phyloP scores from a whole-genome alignment of 306 rosid genomes.

The Mimosa pudica region DNA sequence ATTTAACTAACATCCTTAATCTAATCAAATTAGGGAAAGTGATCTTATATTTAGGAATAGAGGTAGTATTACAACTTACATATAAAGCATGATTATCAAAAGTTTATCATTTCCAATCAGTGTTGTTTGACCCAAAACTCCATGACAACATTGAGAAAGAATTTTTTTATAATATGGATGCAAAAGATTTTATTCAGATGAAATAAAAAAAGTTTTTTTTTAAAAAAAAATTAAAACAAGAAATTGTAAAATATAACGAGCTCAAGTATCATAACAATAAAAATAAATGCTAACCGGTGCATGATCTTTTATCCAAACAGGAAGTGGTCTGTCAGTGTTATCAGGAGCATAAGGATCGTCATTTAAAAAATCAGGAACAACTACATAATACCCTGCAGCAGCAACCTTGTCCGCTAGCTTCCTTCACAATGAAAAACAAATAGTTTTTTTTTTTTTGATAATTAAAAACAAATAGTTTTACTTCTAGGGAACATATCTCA shows the following conservation, averaged over 20 bases:
- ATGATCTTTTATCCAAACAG: slow-evolving; percentile 63
- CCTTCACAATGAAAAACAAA: slow-evolving; percentile 46
- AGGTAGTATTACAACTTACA: slow-evolving; percentile 3
- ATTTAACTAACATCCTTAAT: too few species aligned
- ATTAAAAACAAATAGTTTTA: slow-evolving; percentile 30
- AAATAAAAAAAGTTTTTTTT: neutral
- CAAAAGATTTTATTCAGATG: slow-evolving; percentile 16
- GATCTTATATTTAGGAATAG: too few species aligned
- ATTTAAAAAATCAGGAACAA: slow-evolving; percentile 67
- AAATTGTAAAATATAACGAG: neutral
- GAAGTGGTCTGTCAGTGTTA: slow-evolving; percentile 39
- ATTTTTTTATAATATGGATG: neutral
- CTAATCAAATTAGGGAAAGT: too few species aligned
- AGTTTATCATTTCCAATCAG: neutral
- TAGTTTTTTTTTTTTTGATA: too few species aligned
- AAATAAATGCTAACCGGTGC: slow-evolving; percentile 52
- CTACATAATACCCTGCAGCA: slow-evolving; percentile 73
- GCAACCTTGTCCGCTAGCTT: slow-evolving; percentile 82
- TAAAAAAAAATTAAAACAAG: neutral
- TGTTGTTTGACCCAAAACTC: slow-evolving; percentile 3
- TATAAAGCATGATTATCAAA: neutral
- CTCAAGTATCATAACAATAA: neutral
- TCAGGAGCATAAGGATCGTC: slow-evolving; percentile 60
- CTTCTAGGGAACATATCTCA: slow-evolving; percentile 2
- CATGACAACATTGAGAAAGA: neutral